Base-by-base conservation (phyloP, 805 yeast species). In the Wickerhamomyces tratensis region DNA sequence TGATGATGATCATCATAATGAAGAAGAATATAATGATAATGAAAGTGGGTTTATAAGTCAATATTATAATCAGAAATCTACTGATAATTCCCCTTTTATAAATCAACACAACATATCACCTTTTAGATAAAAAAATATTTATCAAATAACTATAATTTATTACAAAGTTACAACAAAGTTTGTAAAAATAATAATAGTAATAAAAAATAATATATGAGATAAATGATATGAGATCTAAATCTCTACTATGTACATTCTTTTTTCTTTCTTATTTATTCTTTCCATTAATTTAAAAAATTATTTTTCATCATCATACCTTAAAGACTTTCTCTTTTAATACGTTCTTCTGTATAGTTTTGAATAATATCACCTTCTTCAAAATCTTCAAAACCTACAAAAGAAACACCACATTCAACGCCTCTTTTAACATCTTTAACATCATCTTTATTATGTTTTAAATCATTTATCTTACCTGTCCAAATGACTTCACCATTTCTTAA, bases 341-440 rank as follows among this genome's bases (percentile, higher is more conserved):
- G 67, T 9, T 76, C 65, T 49, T 80, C 84, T 59, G 88, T 95
- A 49, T 73, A 78, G 2, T 79, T 81, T 54, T 86, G 82, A 26
- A 93, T 68, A 5, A 67, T 54, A 62, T 93, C 98, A 14, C 94
- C 96, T 15, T 68, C 79, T 50, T 78, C 72, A 54, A 83, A 84
- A 30, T 68, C 74, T 37, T 75, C 77, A 80, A 87, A 87, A 37
- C 65, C 63, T 2, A 70, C 76, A 49, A 93, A 78, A 0, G 86
- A 66, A 25, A 91, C 58, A 41, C 98, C 98, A 68, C 97, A 93
- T 52, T 93, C 98, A 29, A 74, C 74, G 29, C 96, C 97, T 62
- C 86, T 89, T 44, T 76, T 76, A 8, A 85, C 86, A 53, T 83
- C 91, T 2, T 64, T 50, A 5, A 82, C 84, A 50, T 86, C 94